phyloP scores from a whole-genome alignment of 495 filamentous ascomycete species.

The Coniosporium apollinis region DNA sequence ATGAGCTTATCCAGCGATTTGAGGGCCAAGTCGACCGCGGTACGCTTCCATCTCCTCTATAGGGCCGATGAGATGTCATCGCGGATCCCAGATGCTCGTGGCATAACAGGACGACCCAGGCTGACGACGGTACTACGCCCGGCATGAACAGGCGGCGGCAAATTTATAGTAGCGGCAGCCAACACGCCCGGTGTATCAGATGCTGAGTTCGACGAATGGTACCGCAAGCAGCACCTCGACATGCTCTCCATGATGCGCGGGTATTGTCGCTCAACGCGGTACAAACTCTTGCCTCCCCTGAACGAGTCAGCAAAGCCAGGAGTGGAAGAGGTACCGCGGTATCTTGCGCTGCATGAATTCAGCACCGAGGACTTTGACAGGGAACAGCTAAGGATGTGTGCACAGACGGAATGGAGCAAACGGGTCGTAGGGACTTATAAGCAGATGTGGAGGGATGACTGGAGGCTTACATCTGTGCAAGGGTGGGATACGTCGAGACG shows the following conservation, averaged over 20 bases:
- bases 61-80: too few relatives aligned
- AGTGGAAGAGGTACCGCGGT: conserved; percentile 9
- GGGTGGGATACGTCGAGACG: too few relatives aligned
- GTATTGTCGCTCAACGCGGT: conserved; percentile 12
- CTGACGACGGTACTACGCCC: not conserved
- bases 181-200: conserved; percentile 7
- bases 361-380: conserved; percentile 4
- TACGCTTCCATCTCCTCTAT: too few relatives aligned
- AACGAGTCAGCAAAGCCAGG: too few relatives aligned
- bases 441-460: too few relatives aligned
- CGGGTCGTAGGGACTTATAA: conserved; percentile 7
- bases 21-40: conserved; percentile 9
- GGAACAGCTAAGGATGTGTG: conserved; percentile 6
- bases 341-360: conserved; percentile 15
- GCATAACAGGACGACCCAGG: not conserved
- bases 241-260: conserved; percentile 10
- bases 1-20: conserved; percentile 10
- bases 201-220: conserved; percentile 13
- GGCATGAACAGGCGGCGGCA: conserved; percentile 1
- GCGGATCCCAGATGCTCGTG: too few relatives aligned
- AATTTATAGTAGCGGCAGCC: conserved; percentile 4
- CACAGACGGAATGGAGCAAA: conserved; percentile 10
- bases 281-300: conserved; percentile 6
- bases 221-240: conserved; percentile 13
- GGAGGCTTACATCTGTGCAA: too few relatives aligned